phyloP scores from a whole-genome alignment of 139 green algal genomes.

The Closterium sp. region DNA sequence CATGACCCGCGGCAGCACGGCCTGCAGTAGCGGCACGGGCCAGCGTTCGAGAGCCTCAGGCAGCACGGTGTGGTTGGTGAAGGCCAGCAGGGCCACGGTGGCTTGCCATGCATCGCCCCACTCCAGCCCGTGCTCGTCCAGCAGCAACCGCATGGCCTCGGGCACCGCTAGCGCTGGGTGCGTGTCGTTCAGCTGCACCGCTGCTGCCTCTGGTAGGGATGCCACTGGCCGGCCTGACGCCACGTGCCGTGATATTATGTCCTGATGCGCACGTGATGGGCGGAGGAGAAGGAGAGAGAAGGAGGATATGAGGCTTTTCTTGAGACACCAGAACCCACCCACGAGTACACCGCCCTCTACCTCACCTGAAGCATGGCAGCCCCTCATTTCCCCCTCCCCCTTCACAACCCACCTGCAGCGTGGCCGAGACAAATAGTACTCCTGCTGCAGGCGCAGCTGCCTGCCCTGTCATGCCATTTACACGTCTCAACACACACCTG shows the following conservation, averaged over 20 bases:
- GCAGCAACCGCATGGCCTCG: constrained; percentile 97
- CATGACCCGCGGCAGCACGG: constrained; percentile 87
- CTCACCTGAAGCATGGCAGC: too few relatives aligned
- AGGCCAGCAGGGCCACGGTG: constrained; percentile 62
- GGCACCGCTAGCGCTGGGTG: constrained; percentile 90
- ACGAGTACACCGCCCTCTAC: too few relatives aligned
- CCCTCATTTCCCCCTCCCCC: too few relatives aligned
- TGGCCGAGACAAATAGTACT: too few relatives aligned
- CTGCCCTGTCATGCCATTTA: too few relatives aligned
- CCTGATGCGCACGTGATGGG: background rate
- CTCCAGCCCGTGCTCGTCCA: constrained; percentile 89
- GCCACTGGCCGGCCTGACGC: constrained; percentile 44
- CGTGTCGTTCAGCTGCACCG: constrained; percentile 98
- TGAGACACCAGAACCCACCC: too few relatives aligned
- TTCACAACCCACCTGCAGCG: too few relatives aligned
- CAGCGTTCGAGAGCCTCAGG: constrained; percentile 93
- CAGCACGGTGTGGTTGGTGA: constrained; percentile 92
- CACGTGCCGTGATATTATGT: constrained; percentile 66
- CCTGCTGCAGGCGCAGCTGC: too few relatives aligned
- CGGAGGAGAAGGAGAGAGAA: background rate
- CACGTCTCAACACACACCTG: too few relatives aligned
- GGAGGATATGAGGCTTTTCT: background rate
- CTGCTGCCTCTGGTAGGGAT: constrained; percentile 57
- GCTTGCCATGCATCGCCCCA: constrained; percentile 93
- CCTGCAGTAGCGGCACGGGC: constrained; percentile 54